Conservation (phyloP, 257 asterid genomes). For the Jacaranda mimosifolia region DNA sequence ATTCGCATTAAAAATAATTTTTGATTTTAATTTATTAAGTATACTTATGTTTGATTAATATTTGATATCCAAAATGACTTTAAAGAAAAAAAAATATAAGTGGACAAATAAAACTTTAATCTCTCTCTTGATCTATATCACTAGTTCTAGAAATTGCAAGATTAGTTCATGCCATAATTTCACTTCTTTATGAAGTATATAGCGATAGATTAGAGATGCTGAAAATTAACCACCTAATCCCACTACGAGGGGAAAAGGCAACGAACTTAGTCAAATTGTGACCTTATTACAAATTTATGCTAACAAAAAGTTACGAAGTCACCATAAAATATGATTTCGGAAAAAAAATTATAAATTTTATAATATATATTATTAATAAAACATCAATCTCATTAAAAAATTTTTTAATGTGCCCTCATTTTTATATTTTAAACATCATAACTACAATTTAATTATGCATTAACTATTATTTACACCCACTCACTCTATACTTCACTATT, state of each 20-base stretch:
- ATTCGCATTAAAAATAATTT: not conserved
- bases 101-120: not conserved
- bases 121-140: not conserved
- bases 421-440: no score
- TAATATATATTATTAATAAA: not conserved
- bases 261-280: not conserved
- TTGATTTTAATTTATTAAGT: not conserved
- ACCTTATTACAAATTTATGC: not conserved
- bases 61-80: not conserved
- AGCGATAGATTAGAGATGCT: constrained; percentile 24
- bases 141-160: not conserved
- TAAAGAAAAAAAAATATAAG: not conserved
- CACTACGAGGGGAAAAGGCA: constrained; percentile 30
- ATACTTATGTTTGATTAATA: not conserved
- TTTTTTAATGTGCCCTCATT: no score
- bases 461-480: no score
- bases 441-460: no score
- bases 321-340: not conserved
- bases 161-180: constrained; percentile 21
- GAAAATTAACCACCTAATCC: constrained; percentile 34
- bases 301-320: not conserved
- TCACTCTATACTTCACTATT: no score
- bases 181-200: constrained; percentile 30
- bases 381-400: no score
- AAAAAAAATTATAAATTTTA: not conserved